These are phyloP conservation scores for Penicillium glabrum DNA, from an alignment of 2,329 filamentous ascomycete species.

Conservation along the genomic window DNA sequence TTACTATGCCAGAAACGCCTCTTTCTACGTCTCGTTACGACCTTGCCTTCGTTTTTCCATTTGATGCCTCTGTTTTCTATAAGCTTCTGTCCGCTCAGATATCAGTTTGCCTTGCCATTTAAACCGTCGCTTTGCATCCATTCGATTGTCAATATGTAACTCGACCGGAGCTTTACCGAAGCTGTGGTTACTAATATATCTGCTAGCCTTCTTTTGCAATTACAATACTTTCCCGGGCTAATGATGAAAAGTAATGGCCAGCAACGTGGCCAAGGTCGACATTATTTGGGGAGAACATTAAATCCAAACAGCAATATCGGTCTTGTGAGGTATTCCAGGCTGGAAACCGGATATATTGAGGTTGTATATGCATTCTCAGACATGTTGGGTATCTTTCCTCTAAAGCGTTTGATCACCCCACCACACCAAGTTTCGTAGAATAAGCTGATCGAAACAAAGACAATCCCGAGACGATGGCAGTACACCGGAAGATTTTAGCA, in stretches of 20 bases:
- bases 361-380: conserved; percentile 19
- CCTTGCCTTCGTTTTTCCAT: conserved; percentile 6
- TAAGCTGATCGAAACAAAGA: not conserved
- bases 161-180: not conserved
- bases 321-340: not conserved
- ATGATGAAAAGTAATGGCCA: not conserved
- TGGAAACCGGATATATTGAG: conserved; percentile 9
- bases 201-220: not conserved
- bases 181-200: conserved; percentile 1
- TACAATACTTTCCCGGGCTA: not conserved
- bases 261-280: not conserved
- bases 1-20: conserved; percentile 1
- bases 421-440: conserved; percentile 1
- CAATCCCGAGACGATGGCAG: conserved; percentile 2
- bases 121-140: not conserved
- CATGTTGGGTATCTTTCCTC: conserved; percentile 24
- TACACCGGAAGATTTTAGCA: conserved; percentile 5
- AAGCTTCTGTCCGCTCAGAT: conserved; percentile 5
- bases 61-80: conserved; percentile 7
- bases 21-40: conserved; percentile 16
- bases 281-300: not conserved
- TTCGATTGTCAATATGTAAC: conserved; percentile 1
- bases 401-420: conserved; percentile 15
- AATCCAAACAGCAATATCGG: not conserved
- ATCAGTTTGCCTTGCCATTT: conserved; percentile 1